Evolutionary conservation across 75 land plant genomes (phyloP).

Genomic region (Ceratopteris richardii): DNA sequence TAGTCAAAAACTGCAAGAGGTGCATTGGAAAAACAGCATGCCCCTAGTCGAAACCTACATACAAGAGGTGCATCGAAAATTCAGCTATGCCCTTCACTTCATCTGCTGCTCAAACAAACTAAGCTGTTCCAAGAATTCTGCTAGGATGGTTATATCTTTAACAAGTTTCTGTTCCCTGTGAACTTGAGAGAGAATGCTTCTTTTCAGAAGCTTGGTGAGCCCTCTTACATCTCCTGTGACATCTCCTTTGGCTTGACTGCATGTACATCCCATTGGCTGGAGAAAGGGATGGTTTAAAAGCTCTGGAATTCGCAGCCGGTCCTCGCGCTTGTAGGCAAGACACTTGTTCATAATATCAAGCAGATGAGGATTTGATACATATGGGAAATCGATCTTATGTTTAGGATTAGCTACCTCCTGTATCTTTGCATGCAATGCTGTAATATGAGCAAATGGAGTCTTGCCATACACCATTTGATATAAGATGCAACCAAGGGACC

Average conservation of each 20-base stretch:
- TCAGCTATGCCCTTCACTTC: too few relatives aligned
- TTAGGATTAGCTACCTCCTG: slow-evolving; percentile 69
- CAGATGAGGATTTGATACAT: slow-evolving; percentile 66
- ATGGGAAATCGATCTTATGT: slow-evolving; percentile 62
- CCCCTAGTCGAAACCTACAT: too few relatives aligned
- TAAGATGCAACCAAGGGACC: slow-evolving; percentile 96
- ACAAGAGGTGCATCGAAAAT: too few relatives aligned
- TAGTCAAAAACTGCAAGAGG: too few relatives aligned
- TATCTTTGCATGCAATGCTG: slow-evolving; percentile 74
- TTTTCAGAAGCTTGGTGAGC: too few relatives aligned
- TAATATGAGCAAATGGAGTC: slow-evolving; percentile 85
- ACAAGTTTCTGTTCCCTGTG: too few relatives aligned
- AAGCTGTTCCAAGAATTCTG: too few relatives aligned
- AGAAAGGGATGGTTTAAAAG: slow-evolving; percentile 88
- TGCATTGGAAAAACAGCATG: too few relatives aligned
- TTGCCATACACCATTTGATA: slow-evolving; percentile 96
- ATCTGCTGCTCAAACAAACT: too few relatives aligned
- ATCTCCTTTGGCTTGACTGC: not conserved
- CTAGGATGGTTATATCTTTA: too few relatives aligned
- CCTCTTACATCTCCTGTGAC: not conserved
- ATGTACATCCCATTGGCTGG: slow-evolving; percentile 22
- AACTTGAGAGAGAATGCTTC: too few relatives aligned
- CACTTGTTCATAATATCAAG: slow-evolving; percentile 85
- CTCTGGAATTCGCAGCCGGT: slow-evolving; percentile 75
- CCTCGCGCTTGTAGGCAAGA: slow-evolving; percentile 67